Evolutionary conservation across 129 eudicot species (phyloP).

Genomic region (Arctium minus): DNA sequence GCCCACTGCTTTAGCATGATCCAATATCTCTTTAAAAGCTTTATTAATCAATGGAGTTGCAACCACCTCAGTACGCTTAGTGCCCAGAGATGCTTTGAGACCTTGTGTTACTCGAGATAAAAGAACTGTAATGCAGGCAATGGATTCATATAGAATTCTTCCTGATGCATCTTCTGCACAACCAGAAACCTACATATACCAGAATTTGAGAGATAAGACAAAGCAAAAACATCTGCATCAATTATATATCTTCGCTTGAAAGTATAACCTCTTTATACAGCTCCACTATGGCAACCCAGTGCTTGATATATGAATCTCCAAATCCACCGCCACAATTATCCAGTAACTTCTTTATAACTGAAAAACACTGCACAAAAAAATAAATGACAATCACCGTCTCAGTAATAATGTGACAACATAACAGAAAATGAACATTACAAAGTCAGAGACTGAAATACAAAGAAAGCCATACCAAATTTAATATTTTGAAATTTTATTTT

Average conservation of each 20-base stretch:
- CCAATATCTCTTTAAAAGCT: constrained; percentile 60
- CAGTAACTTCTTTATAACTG: constrained; percentile 53
- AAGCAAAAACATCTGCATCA: background rate
- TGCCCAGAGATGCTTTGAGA: constrained; percentile 49
- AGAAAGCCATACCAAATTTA: background rate
- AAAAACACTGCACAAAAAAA: constrained; percentile 65
- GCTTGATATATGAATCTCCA: constrained; percentile 61
- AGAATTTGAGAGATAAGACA: constrained; percentile 15
- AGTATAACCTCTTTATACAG: constrained; percentile 68
- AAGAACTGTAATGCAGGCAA: constrained; percentile 70
- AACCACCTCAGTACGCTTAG: constrained; percentile 39
- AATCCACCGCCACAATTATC: constrained; percentile 56
- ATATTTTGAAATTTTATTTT: background rate
- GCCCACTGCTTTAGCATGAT: constrained; percentile 69
- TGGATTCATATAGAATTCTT: constrained; percentile 66
- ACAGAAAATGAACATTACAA: background rate
- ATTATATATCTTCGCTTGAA: background rate
- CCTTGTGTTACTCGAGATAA: constrained; percentile 60
- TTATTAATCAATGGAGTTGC: constrained; percentile 30
- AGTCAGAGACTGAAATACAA: background rate
- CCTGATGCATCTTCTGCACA: constrained; percentile 66
- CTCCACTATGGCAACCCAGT: constrained; percentile 74
- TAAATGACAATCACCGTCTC: background rate
- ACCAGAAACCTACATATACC: constrained; percentile 48
- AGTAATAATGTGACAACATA: background rate